Base-by-base conservation (phyloP, 176 grass and related monocot genomes). In the Carex parvula region DNA sequence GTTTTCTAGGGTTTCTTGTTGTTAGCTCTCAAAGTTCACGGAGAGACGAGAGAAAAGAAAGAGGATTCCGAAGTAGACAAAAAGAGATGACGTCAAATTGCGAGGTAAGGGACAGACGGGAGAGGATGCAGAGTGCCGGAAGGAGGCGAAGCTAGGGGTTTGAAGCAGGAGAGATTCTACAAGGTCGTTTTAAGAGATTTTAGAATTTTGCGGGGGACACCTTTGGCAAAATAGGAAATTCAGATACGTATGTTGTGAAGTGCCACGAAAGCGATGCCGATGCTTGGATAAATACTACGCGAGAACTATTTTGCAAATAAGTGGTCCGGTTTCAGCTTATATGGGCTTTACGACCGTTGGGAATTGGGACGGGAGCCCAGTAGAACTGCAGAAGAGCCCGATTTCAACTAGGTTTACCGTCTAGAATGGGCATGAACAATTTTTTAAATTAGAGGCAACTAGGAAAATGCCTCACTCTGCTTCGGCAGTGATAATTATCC, bases 121-220 rank as follows among this genome's bases (percentile, higher is more conserved):
- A 56, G 37, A 75, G n/a, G 33, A 22, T 33, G 46, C 26, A 33
- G 41, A 48, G 22, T 33, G 50, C 22, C 33, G 26, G 24, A 15
- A 30, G 72, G 73, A 30, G 50, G 73, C 48, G 50, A 55, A 57
- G 20, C 42, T 56, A 77, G 52, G 73, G 73, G 73, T 57, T 78
- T 78, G 73, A 57, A 57, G 73, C 50, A 56, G 56, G 22, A 48
- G 41, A 76, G 50, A 77, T 77, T 56, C 72, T 32, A 32, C 44
- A 3, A 15, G 39, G 50, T 77, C 20, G 13, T 56, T 32, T 55
- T 71, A 55, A 14, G 24, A 56, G 50, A 8, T 20, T 57, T 56
- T 16, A 53, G 24, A 78, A 33, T 33, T 57, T 78, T 78, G 2
- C 9, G 0, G 0, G 52, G 57, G 30, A 35, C 52, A 57, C 73